Base-by-base conservation (phyloP, 495 filamentous ascomycete species). In the Trichoderma asperelloides region DNA sequence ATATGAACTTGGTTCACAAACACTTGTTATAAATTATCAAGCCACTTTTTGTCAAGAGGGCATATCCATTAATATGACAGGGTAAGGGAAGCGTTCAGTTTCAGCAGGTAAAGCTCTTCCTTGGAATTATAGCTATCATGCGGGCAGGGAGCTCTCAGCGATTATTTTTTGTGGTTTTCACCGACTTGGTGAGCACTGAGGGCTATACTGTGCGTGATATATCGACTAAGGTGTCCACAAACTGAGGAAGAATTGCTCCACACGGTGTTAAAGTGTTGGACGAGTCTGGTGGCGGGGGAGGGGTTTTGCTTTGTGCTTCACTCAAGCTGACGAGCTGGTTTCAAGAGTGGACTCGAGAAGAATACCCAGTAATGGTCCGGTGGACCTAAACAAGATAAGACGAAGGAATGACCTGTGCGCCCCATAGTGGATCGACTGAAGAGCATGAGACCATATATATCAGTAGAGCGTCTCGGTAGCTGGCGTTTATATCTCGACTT, bases 211-310 rank as follows among this genome's bases (percentile, higher is more conserved):
- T 60, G 55, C 55, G 55, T 60, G 55, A 60, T 60, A 60, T 60
- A 60, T 60, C 27, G 11, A 30, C 23, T 13, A 28, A 30, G 27
- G 55, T 60, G 55, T 27, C 55, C 55, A 60, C 55, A 60, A 30
- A 16, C 8, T 60, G 55, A 60, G 28, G 25, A 60, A 28, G 55
- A 28, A 60, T 28, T 60, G 55, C 55, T 60, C 55, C 55, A 60
- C 55, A 60, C 55, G 55, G 55, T 60, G 55, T 60, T 15, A 60
- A 60, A 60, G 55, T 60, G 55, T n/a, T n/a, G 21, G n/a, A 21
- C 16, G 21, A 23, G 6, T 60, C 55, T 60, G 55, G 55, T 25
- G 12, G 49, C 16, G 55, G 23, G 55, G 55, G 55, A 60, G 55
- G 55, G 55, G 55, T 60, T 60, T 30, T 18, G 18, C 30, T 21